Evolutionary conservation across 1,284 basidiomycete species (phyloP).

Genomic region (Ustilago vetiveriae): DNA sequence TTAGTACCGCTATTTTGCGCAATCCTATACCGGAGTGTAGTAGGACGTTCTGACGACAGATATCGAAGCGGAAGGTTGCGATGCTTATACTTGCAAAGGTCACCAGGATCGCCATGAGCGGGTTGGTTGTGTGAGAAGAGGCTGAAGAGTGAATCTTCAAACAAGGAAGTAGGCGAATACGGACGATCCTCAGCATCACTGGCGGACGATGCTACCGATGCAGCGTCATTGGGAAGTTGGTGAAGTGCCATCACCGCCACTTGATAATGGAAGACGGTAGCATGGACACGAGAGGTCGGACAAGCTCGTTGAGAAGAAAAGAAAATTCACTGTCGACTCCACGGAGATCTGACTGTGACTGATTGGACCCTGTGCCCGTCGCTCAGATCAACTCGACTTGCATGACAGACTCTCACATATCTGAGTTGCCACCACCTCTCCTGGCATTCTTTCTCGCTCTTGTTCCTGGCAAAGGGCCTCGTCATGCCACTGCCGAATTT

Average conservation of each 20-base stretch:
- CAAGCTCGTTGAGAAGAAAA: not conserved
- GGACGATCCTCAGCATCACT: not conserved
- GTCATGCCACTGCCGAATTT: constrained; percentile 59
- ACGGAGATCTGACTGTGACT: not conserved
- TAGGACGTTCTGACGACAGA: not conserved
- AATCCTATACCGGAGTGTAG: constrained; percentile 45
- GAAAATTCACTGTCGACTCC: not conserved
- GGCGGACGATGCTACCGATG: constrained; percentile 5
- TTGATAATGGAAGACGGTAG: not conserved
- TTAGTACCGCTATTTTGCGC: constrained; percentile 48
- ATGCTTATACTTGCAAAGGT: constrained; percentile 38
- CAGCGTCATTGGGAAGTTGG: constrained; percentile 1
- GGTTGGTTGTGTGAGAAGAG: constrained; percentile 61
- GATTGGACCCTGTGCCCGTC: not conserved
- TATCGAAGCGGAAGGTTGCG: constrained; percentile 39
- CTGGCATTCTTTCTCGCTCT: too few relatives aligned
- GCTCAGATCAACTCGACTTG: not conserved
- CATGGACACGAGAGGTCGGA: not conserved
- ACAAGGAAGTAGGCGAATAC: constrained; percentile 40
- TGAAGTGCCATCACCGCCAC: not conserved
- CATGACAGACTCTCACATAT: too few relatives aligned
- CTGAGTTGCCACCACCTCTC: too few relatives aligned
- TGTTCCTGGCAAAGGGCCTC: not conserved
- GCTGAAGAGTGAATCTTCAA: constrained; percentile 59
- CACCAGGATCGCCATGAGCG: constrained; percentile 58